Percentiles rank a stretch among this genome's conserved stretches.
Evolutionary conservation across 148 eudicot genomes (phyloP).

Genomic region (Rhododendron vialii): DNA sequence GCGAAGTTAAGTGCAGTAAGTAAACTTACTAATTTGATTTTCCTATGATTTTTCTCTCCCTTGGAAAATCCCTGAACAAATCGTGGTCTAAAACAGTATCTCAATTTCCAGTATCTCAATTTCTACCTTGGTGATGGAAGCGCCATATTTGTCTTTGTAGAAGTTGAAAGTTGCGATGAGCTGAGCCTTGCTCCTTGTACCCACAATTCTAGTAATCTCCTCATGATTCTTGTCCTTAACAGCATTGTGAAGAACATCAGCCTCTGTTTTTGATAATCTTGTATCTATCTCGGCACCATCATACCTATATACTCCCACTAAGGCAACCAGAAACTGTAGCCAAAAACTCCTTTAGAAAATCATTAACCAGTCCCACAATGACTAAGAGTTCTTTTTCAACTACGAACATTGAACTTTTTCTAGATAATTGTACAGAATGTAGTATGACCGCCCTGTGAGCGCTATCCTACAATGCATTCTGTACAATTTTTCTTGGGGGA

Average conservation of each 20-base stretch:
- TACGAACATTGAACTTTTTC: background rate
- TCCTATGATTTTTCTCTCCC: background rate
- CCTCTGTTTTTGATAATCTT: conserved; percentile 58
- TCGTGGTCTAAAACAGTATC: background rate
- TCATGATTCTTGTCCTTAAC: conserved; percentile 60
- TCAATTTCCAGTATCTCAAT: background rate
- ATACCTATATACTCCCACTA: conserved; percentile 67
- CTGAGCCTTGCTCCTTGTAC: conserved; percentile 84
- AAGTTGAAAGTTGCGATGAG: conserved; percentile 68
- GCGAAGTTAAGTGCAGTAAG: background rate
- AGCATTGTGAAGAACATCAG: conserved; percentile 47
- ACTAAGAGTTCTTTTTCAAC: background rate
- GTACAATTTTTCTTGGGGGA: background rate
- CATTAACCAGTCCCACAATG: background rate
- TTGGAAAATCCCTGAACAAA: background rate
- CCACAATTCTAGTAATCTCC: conserved; percentile 62
- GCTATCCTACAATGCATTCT: too few species aligned
- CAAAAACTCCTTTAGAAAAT: background rate
- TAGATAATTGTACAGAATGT: too few species aligned
- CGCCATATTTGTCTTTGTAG: conserved; percentile 60
- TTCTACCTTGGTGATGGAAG: conserved; percentile 69
- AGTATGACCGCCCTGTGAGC: too few species aligned
- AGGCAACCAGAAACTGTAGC: conserved; percentile 60
- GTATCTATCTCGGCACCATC: conserved; percentile 46
- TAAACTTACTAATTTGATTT: background rate